Evolutionary conservation across 192 early-diverging fungal genomes (phyloP), one percentile per base, ranked within the genome.

Genomic region (Coemansia sp.): DNA sequence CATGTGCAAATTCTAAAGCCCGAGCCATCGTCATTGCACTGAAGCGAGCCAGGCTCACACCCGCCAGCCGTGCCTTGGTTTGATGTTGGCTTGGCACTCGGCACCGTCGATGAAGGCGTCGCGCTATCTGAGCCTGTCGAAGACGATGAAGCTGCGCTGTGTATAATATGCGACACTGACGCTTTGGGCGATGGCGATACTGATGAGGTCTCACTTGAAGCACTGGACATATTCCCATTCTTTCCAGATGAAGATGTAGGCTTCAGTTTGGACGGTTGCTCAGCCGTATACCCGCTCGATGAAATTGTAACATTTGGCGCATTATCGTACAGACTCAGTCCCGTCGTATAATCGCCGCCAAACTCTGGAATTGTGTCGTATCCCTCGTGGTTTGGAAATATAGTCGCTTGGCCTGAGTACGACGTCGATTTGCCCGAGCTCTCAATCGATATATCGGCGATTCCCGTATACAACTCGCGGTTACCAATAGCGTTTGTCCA

Each of bases 401-500:
- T 57, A 53, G 66, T 65, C 21, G 66, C 41, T 25, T 61, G 56
- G 37, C 64, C 70, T 0, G 70, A 59, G 49, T 63, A 73, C 27
- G 70, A 73, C 7, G 17, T 52, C 3, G 70, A 73, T 0, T 1
- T 1, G 32, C 32, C 32, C 32, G 32, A 35, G 32, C 0, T 35
- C 0, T 0, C 0, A 90, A 80, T 24, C 76, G 75, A 66, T 72
- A 83, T 35, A 35, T 35, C 32, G 1, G 1, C 1, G 9, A 35
- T 35, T 2, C 32, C 32, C 0, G 32, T 35, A 2, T 35, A 35
- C 32, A 35, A 8, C 32, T 35, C 32, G 6, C 32, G 32, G 32
- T 35, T 35, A 8, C 32, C 32, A 8, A 35, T 35, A 8, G 84
- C 81, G 47, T 88, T 88, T 71, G 85, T 81, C 86, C 86, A 88